Base-by-base conservation (phyloP, 768 basidiomycete genomes). In the Lactarius indigo region DNA sequence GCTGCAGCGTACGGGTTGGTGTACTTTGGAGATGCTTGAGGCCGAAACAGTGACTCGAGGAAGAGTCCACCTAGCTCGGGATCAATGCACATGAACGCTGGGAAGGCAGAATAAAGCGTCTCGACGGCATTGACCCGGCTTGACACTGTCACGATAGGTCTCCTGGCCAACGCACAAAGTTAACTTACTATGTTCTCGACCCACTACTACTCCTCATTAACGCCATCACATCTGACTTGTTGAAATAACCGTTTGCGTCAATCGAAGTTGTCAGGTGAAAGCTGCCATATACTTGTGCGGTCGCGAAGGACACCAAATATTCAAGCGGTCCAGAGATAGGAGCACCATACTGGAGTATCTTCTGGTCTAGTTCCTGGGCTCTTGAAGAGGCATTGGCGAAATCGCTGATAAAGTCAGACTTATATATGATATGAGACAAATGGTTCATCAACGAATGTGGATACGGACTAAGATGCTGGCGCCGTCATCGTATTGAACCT, bases 181-280 rank as follows among this genome's bases (percentile, higher is more conserved):
- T 23, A 55, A 61, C 59, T 41, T 68, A 83, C 85, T 83, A 9
- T 33, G 31, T 33, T 56, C 42, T n/a, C 50, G 9, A 10, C 35
- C 64, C 64, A 10, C 64, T 61, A 2, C 59, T 63, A 37, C 66
- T 66, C 57, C 63, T 87, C 77, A 87, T 78, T 73, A 87, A 85
- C 12, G 84, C 78, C 31, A 86, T 73, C 8, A 83, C 73, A 73
- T 87, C 85, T 18, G 69, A 76, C 1, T 79, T 79, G 72, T 87
- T 85, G n/a, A n/a, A n/a, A n/a, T n/a, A n/a, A n/a, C n/a, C n/a
- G n/a, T n/a, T n/a, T n/a, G n/a, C n/a, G n/a, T 77, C 81, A 65
- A 80, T 81, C 15, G 83, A 81, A 37, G 84, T 72, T 0, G 86
- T 87, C 59, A 87, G 77, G 64, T 88, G 86, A 18, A 76, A 81